Conservation (phyloP, 23 red algal genomes). For the Gracilariopsis chorda region DNA sequence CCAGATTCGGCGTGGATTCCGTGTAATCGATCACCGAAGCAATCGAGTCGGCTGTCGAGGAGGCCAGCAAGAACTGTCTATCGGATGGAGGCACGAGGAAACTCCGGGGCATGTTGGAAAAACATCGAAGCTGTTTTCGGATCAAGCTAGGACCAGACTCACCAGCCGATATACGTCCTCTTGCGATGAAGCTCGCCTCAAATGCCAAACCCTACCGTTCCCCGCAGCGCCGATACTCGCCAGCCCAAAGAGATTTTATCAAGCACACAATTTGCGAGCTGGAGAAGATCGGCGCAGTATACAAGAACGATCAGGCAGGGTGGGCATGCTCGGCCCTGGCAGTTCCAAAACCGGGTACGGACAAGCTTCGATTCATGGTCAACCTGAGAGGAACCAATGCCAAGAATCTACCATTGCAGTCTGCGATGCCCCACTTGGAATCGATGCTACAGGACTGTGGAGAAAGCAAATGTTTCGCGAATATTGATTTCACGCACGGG, state of each 20-base stretch:
- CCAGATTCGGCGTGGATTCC: neutral
- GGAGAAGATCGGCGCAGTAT: neutral
- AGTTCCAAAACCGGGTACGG: neutral
- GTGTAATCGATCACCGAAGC: neutral
- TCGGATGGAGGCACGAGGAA: neutral
- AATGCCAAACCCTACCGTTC: neutral
- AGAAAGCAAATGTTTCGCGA: neutral
- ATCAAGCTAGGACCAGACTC: slow-evolving; percentile 20
- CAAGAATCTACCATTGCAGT: neutral
- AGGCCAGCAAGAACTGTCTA: neutral
- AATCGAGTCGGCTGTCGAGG: neutral
- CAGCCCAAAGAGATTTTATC: neutral
- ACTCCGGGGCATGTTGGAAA: neutral
- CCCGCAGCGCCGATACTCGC: neutral
- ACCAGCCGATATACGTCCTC: neutral
- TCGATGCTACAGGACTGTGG: neutral
- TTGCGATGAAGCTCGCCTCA: neutral
- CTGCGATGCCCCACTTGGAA: neutral
- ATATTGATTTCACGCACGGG: slow-evolving; percentile 30
- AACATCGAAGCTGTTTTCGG: neutral
- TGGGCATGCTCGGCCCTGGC: slow-evolving; percentile 25
- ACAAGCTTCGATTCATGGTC: slow-evolving; percentile 7
- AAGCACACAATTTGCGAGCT: neutral
- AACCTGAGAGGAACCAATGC: neutral
- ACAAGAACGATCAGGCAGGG: neutral